These are phyloP conservation scores for Melanomma pulvis-pyrius DNA, from an alignment of 495 filamentous ascomycete genomes.

Conservation along the genomic window DNA sequence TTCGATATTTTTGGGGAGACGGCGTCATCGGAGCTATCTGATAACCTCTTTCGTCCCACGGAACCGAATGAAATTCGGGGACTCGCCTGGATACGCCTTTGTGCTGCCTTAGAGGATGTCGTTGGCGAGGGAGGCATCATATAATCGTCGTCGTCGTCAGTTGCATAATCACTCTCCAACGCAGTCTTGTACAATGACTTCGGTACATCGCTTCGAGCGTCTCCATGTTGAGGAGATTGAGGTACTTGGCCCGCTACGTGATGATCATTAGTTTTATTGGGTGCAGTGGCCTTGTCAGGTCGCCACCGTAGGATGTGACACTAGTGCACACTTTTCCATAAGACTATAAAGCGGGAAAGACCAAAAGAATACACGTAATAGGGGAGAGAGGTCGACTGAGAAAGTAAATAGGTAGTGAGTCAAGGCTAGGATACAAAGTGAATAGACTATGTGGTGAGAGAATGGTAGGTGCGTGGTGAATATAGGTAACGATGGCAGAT, in stretches of 20 bases:
- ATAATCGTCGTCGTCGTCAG: constrained; percentile 14
- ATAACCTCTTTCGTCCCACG: constrained; percentile 16
- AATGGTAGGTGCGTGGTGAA: too few relatives aligned
- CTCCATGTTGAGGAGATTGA: not conserved
- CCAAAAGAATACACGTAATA: too few relatives aligned
- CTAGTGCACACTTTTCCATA: too few relatives aligned
- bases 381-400: too few relatives aligned
- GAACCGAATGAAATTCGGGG: constrained; percentile 3
- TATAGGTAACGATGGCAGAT: too few relatives aligned
- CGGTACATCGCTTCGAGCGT: constrained; percentile 1
- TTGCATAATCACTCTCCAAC: constrained; percentile 2
- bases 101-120: not conserved
- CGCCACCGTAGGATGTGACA: too few relatives aligned
- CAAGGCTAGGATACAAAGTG: too few relatives aligned
- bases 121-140: constrained; percentile 25
- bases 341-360: too few relatives aligned
- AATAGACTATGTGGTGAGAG: too few relatives aligned
- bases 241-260: not conserved
- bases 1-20: constrained; percentile 24
- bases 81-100: constrained; percentile 1
- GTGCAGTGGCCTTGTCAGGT: too few relatives aligned
- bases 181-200: constrained; percentile 15
- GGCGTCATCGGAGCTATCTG: constrained; percentile 4
- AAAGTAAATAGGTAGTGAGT: too few relatives aligned
- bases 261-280: not conserved